These are phyloP conservation scores for Fusarium continuum DNA, from an alignment of 2,329 filamentous ascomycete genomes.

Conservation along the genomic window DNA sequence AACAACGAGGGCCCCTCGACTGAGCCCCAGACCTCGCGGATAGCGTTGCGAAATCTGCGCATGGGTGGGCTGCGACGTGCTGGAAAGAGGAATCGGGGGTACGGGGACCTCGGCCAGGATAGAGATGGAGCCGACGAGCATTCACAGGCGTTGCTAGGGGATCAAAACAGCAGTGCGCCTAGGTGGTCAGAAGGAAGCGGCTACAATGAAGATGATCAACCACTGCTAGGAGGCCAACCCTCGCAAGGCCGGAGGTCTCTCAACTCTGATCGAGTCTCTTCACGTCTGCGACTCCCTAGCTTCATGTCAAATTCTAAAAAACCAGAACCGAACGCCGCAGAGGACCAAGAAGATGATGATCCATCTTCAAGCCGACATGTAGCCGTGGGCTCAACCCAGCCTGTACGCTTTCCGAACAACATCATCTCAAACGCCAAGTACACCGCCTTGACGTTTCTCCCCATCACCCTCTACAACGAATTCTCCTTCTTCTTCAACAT, in stretches of 20 bases:
- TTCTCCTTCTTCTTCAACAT: conserved; percentile 99
- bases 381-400: conserved; percentile 77
- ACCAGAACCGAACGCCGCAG: conserved; percentile 52
- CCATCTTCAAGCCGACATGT: conserved; percentile 78
- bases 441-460: conserved; percentile 92
- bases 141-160: conserved; percentile 71
- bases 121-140: conserved; percentile 71
- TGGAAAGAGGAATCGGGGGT: conserved; percentile 63
- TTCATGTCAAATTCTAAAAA: conserved; percentile 64
- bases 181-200: conserved; percentile 69
- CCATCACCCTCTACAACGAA: conserved; percentile 95
- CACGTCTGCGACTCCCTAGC: conserved; percentile 70
- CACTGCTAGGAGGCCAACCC: conserved; percentile 66
- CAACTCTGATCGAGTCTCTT: conserved; percentile 49
- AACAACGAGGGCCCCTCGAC: conserved; percentile 42
- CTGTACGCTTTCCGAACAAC: conserved; percentile 85
- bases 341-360: conserved; percentile 65
- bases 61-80: conserved; percentile 70
- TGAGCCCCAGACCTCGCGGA: conserved; percentile 63
- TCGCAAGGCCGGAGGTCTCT: conserved; percentile 44
- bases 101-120: conserved; percentile 68
- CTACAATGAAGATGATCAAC: conserved; percentile 73
- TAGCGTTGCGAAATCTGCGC: conserved; percentile 76
- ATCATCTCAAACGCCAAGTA: conserved; percentile 98
- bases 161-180: conserved; percentile 63